Conservation (phyloP, 2,329 filamentous ascomycete species). For the Colletotrichum tropicicola region DNA sequence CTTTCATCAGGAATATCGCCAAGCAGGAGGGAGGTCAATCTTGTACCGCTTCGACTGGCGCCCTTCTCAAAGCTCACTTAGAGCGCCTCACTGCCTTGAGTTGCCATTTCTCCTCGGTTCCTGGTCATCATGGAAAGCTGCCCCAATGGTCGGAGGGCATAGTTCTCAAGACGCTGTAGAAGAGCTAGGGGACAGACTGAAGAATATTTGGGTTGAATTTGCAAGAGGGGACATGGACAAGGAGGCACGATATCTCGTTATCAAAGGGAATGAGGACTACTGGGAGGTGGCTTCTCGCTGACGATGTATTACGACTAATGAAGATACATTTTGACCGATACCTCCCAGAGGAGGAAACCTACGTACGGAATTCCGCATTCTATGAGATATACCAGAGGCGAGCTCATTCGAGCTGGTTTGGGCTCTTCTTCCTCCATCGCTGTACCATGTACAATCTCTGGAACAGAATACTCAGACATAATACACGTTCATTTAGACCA, state of each 20-base stretch:
- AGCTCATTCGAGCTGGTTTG: too few relatives aligned
- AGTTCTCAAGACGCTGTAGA: slow-evolving; percentile 4
- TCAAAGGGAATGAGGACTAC: neutral
- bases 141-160: slow-evolving; percentile 30
- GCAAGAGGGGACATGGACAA: slow-evolving; percentile 5
- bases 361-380: too few relatives aligned
- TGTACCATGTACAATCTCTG: too few relatives aligned
- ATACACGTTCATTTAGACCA: too few relatives aligned
- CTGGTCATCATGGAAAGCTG: slow-evolving; percentile 31
- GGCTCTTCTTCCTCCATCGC: too few relatives aligned
- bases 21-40: neutral
- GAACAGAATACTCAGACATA: too few relatives aligned
- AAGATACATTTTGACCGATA: too few relatives aligned
- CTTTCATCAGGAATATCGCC: neutral
- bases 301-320: neutral
- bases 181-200: slow-evolving; percentile 20
- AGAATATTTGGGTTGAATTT: slow-evolving; percentile 30
- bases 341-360: too few relatives aligned
- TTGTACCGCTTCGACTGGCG: slow-evolving; percentile 16
- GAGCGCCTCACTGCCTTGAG: slow-evolving; percentile 31
- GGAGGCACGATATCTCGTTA: neutral
- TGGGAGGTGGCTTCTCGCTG: neutral
- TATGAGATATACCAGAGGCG: too few relatives aligned
- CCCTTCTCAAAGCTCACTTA: slow-evolving; percentile 15
- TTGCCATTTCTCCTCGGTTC: slow-evolving; percentile 29